Conservation (phyloP, 768 basidiomycete species). For the Hygrocybe coccinea region DNA sequence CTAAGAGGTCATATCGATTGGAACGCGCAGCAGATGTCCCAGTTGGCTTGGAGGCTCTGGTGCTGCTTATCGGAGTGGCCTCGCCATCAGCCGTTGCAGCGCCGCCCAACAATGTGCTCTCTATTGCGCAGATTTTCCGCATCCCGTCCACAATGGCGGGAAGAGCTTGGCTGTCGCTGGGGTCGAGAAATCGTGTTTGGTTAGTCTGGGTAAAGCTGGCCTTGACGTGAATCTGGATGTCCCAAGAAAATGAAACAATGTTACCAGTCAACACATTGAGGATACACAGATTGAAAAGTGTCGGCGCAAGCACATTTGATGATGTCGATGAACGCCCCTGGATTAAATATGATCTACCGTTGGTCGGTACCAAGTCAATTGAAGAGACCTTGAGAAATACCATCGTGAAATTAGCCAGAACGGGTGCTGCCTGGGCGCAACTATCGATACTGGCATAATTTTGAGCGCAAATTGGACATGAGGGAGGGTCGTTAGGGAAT, state of each 20-base stretch:
- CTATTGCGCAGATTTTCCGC: conserved; percentile 47
- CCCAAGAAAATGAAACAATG: conserved; percentile 11
- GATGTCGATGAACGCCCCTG: conserved; percentile 55
- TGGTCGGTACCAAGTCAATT: neutral
- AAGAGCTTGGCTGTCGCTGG: conserved; percentile 44
- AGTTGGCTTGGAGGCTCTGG: conserved; percentile 23
- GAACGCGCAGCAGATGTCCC: conserved; percentile 3
- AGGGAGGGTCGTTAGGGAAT: conserved; percentile 53
- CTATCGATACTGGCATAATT: conserved; percentile 50
- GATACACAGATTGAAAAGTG: conserved; percentile 43
- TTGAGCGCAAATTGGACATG: conserved; percentile 55
- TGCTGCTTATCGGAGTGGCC: conserved; percentile 26
- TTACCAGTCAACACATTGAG: conserved; percentile 67
- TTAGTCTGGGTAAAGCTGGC: conserved; percentile 53
- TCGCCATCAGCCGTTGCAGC: conserved; percentile 43
- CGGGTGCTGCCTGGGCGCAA: conserved; percentile 54
- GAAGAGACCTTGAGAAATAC: conserved; percentile 28
- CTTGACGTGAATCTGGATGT: conserved; percentile 1
- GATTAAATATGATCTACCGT: conserved; percentile 56
- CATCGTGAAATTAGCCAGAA: conserved; percentile 52
- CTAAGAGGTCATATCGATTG: neutral
- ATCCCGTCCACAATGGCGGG: conserved; percentile 48
- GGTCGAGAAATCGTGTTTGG: conserved; percentile 37
- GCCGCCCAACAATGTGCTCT: conserved; percentile 50
- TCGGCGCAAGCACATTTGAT: conserved; percentile 60